These are phyloP conservation scores for Ogataea corticis DNA, from an alignment of 805 yeast species.

Conservation along the genomic window DNA sequence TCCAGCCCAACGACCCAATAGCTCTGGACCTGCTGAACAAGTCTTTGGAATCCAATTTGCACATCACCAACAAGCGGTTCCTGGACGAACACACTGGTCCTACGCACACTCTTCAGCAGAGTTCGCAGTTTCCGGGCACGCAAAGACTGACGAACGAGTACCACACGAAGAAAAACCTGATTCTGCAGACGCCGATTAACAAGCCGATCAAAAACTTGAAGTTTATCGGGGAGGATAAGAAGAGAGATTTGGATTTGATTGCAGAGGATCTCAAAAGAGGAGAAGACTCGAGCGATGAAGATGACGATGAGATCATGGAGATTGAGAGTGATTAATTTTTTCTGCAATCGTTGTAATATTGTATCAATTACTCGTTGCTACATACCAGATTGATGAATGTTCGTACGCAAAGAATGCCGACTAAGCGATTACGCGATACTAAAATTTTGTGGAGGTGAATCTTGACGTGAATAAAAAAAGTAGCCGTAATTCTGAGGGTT, in stretches of 20 bases:
- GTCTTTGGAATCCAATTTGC: slow-evolving; percentile 65
- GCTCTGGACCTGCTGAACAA: slow-evolving; percentile 79
- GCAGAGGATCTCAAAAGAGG: slow-evolving; percentile 46
- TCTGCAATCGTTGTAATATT: background rate
- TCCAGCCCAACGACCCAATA: slow-evolving; percentile 78
- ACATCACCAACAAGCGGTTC: slow-evolving; percentile 22
- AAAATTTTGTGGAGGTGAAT: no score
- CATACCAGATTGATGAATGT: no score
- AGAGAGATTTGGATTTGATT: slow-evolving; percentile 34
- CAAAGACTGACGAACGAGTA: background rate
- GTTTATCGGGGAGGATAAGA: slow-evolving; percentile 30
- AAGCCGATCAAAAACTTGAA: slow-evolving; percentile 22
- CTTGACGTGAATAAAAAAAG: no score
- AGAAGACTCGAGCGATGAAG: slow-evolving; percentile 41
- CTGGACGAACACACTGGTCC: slow-evolving; percentile 15
- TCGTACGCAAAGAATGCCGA: no score
- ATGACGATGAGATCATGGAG: slow-evolving; percentile 57
- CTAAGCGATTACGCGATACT: no score
- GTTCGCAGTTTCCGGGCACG: background rate
- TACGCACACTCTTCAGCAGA: background rate
- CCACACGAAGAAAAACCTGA: slow-evolving; percentile 7
- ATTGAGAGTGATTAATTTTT: slow-evolving; percentile 53
- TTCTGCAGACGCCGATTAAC: slow-evolving; percentile 24
- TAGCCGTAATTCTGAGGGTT: no score
- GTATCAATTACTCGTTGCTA: background rate